Evolutionary conservation across 352 stramenopile genomes (phyloP), one percentile per base, ranked within the genome.

Genomic region (Phytophthora pseudosyringae): DNA sequence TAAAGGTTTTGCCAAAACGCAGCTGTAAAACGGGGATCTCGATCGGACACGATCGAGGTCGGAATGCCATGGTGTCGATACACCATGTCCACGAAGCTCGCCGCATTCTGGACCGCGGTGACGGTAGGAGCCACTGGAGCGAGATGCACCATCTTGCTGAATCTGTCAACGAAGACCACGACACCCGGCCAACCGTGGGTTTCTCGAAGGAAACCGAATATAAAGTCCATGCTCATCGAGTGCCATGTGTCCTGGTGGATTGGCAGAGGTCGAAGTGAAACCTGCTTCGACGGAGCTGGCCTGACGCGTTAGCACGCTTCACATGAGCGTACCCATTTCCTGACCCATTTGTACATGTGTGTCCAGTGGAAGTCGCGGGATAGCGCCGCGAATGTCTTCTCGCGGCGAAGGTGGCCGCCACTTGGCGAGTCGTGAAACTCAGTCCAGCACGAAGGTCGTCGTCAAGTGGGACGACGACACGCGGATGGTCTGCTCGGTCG

Each of bases 331-430:
- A 75, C 54, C 49, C 57, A 35, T 11, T 35, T 35, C 3, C 31
- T 4, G 2, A 35, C 31, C 31, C 31, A 67, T 33, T 73, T 73
- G 56, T 76, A 73, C 48, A 67, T 43, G 18, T 69, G 54, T 0
- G 61, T 13, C 66, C 66, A 75, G 25, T 50, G 57, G 50, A 65
- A 72, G 32, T 63, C 46, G 1, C 47, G 45, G 0, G 59, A 48
- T 1, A 77, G 21, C 21, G 21, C 21, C 21, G 21, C 21, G 21
- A 21, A 21, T 21, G 21, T 21, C 21, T 21, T 21, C 21, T 21
- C 21, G 21, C 21, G 21, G 21, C 21, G 1, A 2, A 21, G 21
- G 21, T 21, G 21, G 1, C 21, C 21, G 21, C 21, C 21, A 21
- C 21, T 21, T 21, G 21, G 21, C 21, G 21, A 21, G 21, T 21